Base-by-base conservation (phyloP, 352 stramenopile species). In the Saprolegnia parasitica region DNA sequence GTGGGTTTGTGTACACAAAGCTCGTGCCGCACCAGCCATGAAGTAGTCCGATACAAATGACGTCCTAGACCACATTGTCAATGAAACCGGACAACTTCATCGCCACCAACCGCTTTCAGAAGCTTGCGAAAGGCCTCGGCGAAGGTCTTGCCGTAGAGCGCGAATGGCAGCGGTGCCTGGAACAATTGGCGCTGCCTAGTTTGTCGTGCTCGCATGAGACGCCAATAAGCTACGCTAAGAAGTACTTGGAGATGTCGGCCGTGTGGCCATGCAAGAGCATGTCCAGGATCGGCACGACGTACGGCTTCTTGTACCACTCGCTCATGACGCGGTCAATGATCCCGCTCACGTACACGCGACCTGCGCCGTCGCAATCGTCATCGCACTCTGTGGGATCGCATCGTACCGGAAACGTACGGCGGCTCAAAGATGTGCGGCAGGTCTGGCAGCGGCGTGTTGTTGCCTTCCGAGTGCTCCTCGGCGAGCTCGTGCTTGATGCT, bases 281-380 rank as follows among this genome's bases (percentile, higher is more conserved):
- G 40, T 86, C 75, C 1, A 91, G 55, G 40, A 90, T 87, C 67
- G 85, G 83, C 2, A 75, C 83, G 78, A 90, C 84, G 78, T 81
- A 91, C n/a, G 81, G 79, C 26, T 90, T 91, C 29, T 81, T 75
- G 37, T 91, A 91, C 60, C 81, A 87, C 64, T 91, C 84, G 54
- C 82, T 91, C 73, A 91, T 76, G 5, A 91, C 78, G 40, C 75
- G 79, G 23, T 91, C 80, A 23, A 91, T 56, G 62, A 88, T 86
- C n/a, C 76, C 84, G 67, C 85, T 83, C 78, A 89, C 80, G 66
- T 87, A 91, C 37, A 91, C 82, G 15, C 82, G 79, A 11, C 84
- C 78, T 86, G 35, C 3, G 5, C 4, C n/a, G n/a, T n/a, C n/a
- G n/a, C n/a, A n/a, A n/a, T 49, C 18, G 26, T 26, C 8, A 58